Conservation (phyloP, 1,284 basidiomycete species). For the Sporisorium sorghi region DNA sequence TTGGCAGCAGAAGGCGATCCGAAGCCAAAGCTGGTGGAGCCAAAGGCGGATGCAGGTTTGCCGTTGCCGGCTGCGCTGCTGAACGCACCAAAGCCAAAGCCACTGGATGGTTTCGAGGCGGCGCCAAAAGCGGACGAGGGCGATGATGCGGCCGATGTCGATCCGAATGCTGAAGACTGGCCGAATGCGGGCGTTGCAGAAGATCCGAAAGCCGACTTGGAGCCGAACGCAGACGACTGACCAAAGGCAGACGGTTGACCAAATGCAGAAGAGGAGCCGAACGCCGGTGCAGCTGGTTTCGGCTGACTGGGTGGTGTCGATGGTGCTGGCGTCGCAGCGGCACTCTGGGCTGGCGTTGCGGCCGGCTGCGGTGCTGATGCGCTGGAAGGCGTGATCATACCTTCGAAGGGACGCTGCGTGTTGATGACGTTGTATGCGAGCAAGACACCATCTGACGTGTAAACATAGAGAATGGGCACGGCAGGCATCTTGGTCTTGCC, state of each 20-base stretch:
- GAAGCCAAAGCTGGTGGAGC: conserved; percentile 48
- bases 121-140: conserved; percentile 38
- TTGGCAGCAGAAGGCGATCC: conserved; percentile 24
- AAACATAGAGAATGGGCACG: conserved; percentile 79
- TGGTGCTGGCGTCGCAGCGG: conserved; percentile 11
- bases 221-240: conserved; percentile 25
- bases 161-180: conserved; percentile 39
- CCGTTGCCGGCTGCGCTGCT: conserved; percentile 32
- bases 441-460: conserved; percentile 83
- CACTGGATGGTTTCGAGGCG: conserved; percentile 33
- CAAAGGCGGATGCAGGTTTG: conserved; percentile 40
- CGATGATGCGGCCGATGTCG: conserved; percentile 14
- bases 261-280: conserved; percentile 36
- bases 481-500: conserved; percentile 71
- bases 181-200: conserved; percentile 52
- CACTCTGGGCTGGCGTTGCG: conserved; percentile 11
- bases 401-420: conserved; percentile 71
- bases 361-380: conserved; percentile 11
- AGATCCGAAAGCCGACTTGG: conserved; percentile 50
- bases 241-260: conserved; percentile 42
- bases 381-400: conserved; percentile 64
- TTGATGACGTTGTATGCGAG: conserved; percentile 81
- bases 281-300: conserved; percentile 14
- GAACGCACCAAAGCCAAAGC: conserved; percentile 50
- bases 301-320: conserved; percentile 17